phyloP scores from a whole-genome alignment of 768 basidiomycete species.

The Boletus pseudo-olivaceus region DNA sequence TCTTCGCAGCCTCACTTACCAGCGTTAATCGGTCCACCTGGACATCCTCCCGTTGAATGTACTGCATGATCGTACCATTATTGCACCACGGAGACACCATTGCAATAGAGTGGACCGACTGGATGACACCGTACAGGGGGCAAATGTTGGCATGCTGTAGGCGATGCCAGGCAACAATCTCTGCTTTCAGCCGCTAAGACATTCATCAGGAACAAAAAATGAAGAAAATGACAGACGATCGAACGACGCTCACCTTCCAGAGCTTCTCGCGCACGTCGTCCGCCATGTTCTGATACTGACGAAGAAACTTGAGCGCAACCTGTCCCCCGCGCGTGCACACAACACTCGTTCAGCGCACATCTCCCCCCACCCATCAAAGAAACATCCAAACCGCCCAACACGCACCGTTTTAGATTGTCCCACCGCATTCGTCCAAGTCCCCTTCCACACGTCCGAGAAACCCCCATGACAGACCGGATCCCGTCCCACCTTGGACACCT shows the following conservation, averaged over 20 bases:
- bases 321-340: constrained; percentile 12
- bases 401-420: constrained; percentile 30
- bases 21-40: constrained; percentile 43
- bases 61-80: constrained; percentile 53
- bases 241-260: constrained; percentile 36
- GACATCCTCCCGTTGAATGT: constrained; percentile 41
- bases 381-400: not conserved
- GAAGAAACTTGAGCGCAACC: constrained; percentile 59
- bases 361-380: too few species aligned
- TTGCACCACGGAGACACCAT: constrained; percentile 67
- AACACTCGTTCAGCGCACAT: not conserved
- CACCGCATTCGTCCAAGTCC: constrained; percentile 48
- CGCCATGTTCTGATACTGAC: constrained; percentile 45
- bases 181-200: constrained; percentile 48
- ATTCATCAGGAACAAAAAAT: not conserved
- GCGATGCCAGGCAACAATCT: constrained; percentile 56
- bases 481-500: constrained; percentile 45
- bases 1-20: constrained; percentile 31
- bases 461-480: constrained; percentile 50
- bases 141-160: constrained; percentile 54
- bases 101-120: constrained; percentile 47
- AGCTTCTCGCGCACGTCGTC: constrained; percentile 51
- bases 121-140: constrained; percentile 53
- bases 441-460: constrained; percentile 64
- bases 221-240: not conserved